Conservation (phyloP, 202 grass and related monocot species). For the Digitaria exilis region DNA sequence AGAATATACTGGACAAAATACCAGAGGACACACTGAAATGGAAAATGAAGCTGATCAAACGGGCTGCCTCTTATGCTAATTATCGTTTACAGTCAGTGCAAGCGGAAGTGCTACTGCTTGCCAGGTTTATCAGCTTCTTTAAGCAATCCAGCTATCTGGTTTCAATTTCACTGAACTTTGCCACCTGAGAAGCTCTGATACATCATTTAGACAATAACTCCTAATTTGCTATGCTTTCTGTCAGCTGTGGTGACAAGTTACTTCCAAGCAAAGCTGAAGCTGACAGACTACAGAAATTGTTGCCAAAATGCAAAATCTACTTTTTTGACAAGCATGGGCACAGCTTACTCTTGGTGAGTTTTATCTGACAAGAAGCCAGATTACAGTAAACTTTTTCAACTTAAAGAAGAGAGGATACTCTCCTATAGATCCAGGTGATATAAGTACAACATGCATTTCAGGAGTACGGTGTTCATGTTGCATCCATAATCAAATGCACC, state of each 20-base stretch:
- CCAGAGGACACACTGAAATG: slow-evolving; percentile 62
- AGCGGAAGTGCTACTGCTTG: slow-evolving; percentile 62
- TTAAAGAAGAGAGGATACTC: not conserved
- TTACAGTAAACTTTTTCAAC: not conserved
- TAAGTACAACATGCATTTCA: slow-evolving; percentile 33
- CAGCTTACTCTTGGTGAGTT: slow-evolving; percentile 66
- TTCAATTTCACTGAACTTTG: not conserved
- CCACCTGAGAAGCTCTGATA: not conserved
- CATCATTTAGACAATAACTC: not conserved
- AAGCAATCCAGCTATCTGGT: not conserved
- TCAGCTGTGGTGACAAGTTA: slow-evolving; percentile 62
- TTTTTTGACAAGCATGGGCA: slow-evolving; percentile 74
- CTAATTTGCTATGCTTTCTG: slow-evolving; percentile 5
- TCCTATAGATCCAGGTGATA: not conserved
- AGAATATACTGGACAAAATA: slow-evolving; percentile 61
- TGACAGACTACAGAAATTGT: slow-evolving; percentile 50
- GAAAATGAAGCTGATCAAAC: slow-evolving; percentile 58
- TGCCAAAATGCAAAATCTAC: slow-evolving; percentile 57
- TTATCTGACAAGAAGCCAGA: not conserved
- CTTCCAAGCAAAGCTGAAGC: slow-evolving; percentile 77
- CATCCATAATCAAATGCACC: slow-evolving; percentile 66
- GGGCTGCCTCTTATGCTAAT: slow-evolving; percentile 54
- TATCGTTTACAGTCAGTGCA: slow-evolving; percentile 53
- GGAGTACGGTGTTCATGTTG: slow-evolving; percentile 67
- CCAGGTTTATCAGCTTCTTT: slow-evolving; percentile 44